Evolutionary conservation across 2,329 filamentous ascomycete genomes (phyloP).

Genomic region (Calonectria crousiana): DNA sequence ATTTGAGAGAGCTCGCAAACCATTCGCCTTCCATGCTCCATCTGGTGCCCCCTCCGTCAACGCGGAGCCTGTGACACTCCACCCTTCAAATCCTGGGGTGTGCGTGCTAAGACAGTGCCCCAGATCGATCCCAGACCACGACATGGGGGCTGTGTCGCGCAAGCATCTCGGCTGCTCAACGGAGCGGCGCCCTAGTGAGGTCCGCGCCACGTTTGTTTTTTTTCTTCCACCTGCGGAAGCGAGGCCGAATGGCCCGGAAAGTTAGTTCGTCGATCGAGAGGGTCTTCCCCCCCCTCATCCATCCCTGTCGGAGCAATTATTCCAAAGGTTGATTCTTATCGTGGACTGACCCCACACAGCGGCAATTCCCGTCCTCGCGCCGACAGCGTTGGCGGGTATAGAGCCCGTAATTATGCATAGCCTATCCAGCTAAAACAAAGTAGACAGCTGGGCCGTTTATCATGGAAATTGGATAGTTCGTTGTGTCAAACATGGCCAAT

Average conservation of each 20-base stretch:
- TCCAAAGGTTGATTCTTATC: not conserved
- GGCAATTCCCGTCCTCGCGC: not conserved
- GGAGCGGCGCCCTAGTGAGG: not conserved
- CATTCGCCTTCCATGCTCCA: not conserved
- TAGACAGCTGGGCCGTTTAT: not conserved
- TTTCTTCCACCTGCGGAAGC: not conserved
- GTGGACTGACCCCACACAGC: not conserved
- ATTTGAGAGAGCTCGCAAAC: not conserved
- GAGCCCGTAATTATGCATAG: not conserved
- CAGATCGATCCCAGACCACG: not conserved
- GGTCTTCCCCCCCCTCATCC: not conserved
- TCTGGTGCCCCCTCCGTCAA: not conserved
- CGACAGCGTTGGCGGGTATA: not conserved
- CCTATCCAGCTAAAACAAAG: not conserved
- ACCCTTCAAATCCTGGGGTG: not conserved
- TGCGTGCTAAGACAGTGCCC: not conserved
- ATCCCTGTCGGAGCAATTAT: not conserved
- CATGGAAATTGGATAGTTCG: not conserved
- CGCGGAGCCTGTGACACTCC: not conserved
- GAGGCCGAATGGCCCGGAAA: not conserved
- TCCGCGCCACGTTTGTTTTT: not conserved
- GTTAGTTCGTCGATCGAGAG: not conserved
- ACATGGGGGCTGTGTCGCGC: not conserved
- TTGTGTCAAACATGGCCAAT: not conserved
- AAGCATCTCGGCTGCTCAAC: not conserved